Base-by-base conservation (phyloP, 140 eudicot species). In the Anethum foeniculum region DNA sequence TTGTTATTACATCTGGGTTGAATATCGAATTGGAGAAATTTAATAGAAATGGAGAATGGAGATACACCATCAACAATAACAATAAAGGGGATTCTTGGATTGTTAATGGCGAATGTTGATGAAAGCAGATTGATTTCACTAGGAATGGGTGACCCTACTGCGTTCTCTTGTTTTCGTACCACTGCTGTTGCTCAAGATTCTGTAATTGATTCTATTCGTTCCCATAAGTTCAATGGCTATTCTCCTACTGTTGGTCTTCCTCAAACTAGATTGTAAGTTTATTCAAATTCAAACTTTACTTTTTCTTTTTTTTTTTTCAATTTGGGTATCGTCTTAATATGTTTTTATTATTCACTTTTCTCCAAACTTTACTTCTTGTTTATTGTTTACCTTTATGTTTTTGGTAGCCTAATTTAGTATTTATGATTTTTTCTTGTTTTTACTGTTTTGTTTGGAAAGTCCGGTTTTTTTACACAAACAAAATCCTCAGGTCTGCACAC, bases 141-240 rank as follows among this genome's bases (percentile, higher is more conserved):
- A 76, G 99, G 99, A 3, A 93, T 95, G 89, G 99, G 99, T 25
- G 98, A 95, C 87, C 99, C 99, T 1, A 95, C 99, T 43, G 91
- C 89, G 23, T 91, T 88, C 81, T 85, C 99, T 28, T 95, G 98
- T 75, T 95, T 90, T 67, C 85, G 56, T 3, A 88, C 99, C 0
- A 82, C 96, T 47, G 67, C 81, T 54, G 91, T 83, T 69, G 93
- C 93, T 58, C 83, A 86, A 52, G 88, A 90, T 28, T 94, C 97
- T 47, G 93, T 95, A 38, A 77, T 81, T n/a, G 89, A 86, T 46
- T 72, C 96, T 43, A 74, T 93, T 9, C 80, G 39, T 13, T 92
- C 91, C 4, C 78, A 85, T 43, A 88, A 88, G 52, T 95, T 95
- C 86, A 93, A 95, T 85, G 99, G 99, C 11, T 95, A 95, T 69